Base-by-base conservation (phyloP, 2,329 filamentous ascomycete species). In the Nectriaceae sp. region DNA sequence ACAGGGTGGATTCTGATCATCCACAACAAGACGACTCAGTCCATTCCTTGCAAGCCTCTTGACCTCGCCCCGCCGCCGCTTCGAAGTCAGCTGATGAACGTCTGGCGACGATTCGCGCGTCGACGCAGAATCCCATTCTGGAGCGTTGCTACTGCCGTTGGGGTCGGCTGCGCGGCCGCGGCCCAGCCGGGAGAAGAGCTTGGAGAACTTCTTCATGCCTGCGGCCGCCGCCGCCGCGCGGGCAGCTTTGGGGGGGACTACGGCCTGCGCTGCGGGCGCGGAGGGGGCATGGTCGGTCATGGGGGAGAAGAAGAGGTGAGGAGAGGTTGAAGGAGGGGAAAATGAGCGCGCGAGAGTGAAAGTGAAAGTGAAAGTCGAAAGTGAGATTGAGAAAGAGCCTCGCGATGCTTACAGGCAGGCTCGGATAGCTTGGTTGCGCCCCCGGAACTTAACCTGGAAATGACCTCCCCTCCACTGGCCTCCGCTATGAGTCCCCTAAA, bases 171-270 rank as follows among this genome's bases (percentile, higher is more conserved):
- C 52, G 10, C 60, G 60, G 40, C 60, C 59, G 36, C 67, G 64
- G 42, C 57, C 56, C 18, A 66, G 61, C 21, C 65, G 62, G 53
- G 66, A 57, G 52, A 71, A 61, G 47, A 71, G 65, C 47, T 65
- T 65, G 40, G 68, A 67, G 44, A 71, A 62, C 54, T 70, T 70
- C 57, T 68, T 70, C 64, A 70, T 69, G 41, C 53, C 56, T 18
- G 47, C 53, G 43, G 54, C 47, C 16, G 47, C 51, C 42, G 59
- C 53, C 55, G 57, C 59, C 51, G 59, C 43, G 22, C 52, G 49
- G 52, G 52, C 59, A 62, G 61, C 53, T 44, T 59, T 53, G 20
- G 16, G 54, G 36, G 44, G 16, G n/a, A 44, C 44, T 31, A 31
- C 26, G 41, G 35, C 31, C 18, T 31, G 41, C 26, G 11, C 16